Conservation (phyloP, 345 rosid genomes). For the Cardamine resedifolia region DNA sequence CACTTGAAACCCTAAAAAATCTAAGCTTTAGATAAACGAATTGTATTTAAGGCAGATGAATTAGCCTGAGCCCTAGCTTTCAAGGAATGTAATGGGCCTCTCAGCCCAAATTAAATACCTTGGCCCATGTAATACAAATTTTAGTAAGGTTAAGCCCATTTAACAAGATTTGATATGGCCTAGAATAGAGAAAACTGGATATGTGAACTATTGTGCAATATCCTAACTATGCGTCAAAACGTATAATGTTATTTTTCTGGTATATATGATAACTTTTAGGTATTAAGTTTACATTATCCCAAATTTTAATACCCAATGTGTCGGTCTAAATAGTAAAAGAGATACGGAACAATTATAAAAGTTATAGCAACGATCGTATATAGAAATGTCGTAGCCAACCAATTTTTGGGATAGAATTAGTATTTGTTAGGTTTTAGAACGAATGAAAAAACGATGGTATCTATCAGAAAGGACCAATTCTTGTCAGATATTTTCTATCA, state of each 20-base stretch:
- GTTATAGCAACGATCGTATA: neutral
- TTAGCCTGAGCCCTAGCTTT: constrained; percentile 30
- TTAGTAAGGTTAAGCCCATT: neutral
- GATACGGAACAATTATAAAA: neutral
- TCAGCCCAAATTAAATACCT: neutral
- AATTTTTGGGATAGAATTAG: neutral
- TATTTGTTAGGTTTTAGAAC: neutral
- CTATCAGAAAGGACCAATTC: neutral
- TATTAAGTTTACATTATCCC: neutral
- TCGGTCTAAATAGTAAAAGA: neutral
- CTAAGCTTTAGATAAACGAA: neutral
- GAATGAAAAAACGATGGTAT: neutral
- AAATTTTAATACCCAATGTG: neutral
- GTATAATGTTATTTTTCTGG: too few species aligned
- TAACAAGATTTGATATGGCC: neutral
- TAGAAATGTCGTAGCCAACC: neutral
- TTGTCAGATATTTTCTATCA: neutral
- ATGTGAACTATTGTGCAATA: too few species aligned
- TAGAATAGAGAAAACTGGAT: neutral
- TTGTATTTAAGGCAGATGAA: constrained; percentile 23
- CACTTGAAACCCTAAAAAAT: constrained; percentile 19
- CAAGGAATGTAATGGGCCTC: neutral
- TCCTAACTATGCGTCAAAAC: too few species aligned
- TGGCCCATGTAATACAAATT: neutral
- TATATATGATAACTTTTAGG: too few species aligned